These are phyloP conservation scores for Populus hybrid DNA, from an alignment of 441 rosid species.

Conservation along the genomic window DNA sequence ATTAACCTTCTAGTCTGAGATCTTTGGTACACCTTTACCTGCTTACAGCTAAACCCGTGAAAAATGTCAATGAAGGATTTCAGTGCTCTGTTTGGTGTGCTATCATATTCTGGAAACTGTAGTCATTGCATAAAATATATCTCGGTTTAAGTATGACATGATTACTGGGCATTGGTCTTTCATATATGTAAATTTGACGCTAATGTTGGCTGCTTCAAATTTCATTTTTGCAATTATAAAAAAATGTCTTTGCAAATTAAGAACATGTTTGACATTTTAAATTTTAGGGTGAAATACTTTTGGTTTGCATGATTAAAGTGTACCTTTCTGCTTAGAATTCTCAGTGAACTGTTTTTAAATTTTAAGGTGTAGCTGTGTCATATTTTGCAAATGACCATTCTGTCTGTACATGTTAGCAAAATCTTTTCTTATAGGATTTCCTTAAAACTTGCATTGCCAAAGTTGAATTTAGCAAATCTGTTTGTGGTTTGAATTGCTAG, in stretches of 20 bases:
- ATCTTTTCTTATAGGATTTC: neutral
- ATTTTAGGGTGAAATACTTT: neutral
- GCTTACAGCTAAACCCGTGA: neutral
- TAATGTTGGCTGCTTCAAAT: neutral
- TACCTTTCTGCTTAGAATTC: neutral
- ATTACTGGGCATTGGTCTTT: neutral
- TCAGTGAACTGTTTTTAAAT: neutral
- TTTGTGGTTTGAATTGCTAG: conserved; percentile 36
- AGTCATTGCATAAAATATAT: neutral
- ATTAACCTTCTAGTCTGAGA: neutral
- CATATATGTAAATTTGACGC: neutral
- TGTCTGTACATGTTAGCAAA: neutral
- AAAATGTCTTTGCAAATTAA: neutral
- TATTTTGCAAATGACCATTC: neutral
- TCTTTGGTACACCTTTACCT: neutral
- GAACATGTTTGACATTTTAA: neutral
- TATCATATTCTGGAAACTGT: neutral
- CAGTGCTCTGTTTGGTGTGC: neutral
- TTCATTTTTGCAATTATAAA: neutral
- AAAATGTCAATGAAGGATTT: neutral
- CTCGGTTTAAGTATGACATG: neutral
- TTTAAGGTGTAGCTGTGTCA: neutral
- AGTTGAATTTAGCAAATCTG: neutral
- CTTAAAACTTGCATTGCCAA: neutral
- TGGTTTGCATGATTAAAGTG: neutral